Percentiles rank a stretch among this genome's conserved stretches.
phyloP scores from a whole-genome alignment of 2,329 filamentous ascomycete genomes.

The Cercospora brassicicola region DNA sequence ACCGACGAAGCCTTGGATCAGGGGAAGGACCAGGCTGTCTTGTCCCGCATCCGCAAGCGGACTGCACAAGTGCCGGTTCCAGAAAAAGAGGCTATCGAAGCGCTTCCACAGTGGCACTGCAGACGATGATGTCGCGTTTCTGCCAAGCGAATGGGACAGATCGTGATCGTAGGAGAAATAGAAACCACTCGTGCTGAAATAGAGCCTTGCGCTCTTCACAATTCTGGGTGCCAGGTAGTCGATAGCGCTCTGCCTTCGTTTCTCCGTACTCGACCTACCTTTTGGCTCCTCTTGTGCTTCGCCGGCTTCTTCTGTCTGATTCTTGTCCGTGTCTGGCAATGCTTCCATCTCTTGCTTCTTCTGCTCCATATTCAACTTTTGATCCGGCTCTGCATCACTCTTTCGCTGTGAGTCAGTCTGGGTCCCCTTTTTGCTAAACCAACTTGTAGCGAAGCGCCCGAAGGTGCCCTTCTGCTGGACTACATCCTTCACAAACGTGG shows the following conservation, averaged over 20 bases:
- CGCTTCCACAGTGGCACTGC: constrained; percentile 66
- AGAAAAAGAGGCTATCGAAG: constrained; percentile 76
- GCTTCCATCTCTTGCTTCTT: constrained; percentile 38
- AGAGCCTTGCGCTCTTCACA: constrained; percentile 76
- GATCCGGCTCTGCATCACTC: constrained; percentile 61
- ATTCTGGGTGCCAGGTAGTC: constrained; percentile 74
- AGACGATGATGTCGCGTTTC: constrained; percentile 43
- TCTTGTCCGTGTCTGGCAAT: constrained; percentile 26
- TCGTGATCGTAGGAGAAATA: constrained; percentile 96
- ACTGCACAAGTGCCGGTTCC: constrained; percentile 75
- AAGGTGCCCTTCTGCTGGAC: constrained; percentile 80
- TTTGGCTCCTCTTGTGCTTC: constrained; percentile 2
- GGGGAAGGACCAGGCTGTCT: constrained; percentile 69
- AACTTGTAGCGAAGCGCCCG: constrained; percentile 82
- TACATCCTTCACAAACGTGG: constrained; percentile 82
- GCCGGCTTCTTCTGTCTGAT: constrained; percentile 20
- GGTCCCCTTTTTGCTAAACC: constrained; percentile 88
- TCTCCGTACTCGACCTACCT: constrained; percentile 7
- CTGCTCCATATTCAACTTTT: constrained; percentile 38
- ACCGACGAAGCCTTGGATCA: constrained; percentile 93
- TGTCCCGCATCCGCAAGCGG: constrained; percentile 75
- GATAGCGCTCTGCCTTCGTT: constrained; percentile 25
- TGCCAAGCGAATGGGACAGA: constrained; percentile 66
- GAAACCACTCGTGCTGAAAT: constrained; percentile 81
- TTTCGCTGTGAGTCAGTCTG: constrained; percentile 67